These are phyloP conservation scores for Aspergillus bertholletiae DNA, from an alignment of 495 filamentous ascomycete genomes.

Conservation along the genomic window DNA sequence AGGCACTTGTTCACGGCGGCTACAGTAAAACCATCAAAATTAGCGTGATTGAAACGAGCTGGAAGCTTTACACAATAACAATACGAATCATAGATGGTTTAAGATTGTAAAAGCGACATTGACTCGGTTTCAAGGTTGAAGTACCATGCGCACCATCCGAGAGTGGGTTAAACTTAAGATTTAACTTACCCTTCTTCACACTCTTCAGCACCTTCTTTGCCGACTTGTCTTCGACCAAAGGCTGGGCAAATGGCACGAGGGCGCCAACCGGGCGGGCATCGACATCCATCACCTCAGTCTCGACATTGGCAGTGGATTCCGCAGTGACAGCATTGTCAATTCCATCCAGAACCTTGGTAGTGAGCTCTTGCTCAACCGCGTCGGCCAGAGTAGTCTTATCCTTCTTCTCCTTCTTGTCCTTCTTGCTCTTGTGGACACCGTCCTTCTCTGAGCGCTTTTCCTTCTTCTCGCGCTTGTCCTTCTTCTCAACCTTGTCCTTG, in stretches of 20 bases:
- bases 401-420: conserved; percentile 69
- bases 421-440: conserved; percentile 66
- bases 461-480: conserved; percentile 78
- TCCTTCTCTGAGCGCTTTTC: conserved; percentile 74
- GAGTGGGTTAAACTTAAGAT: conserved; percentile 3
- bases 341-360: conserved; percentile 48
- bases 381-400: conserved; percentile 58
- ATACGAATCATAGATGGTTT: neutral
- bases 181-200: conserved; percentile 80
- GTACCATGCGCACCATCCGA: neutral
- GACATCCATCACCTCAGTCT: conserved; percentile 48
- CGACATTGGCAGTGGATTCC: conserved; percentile 27
- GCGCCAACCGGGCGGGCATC: conserved; percentile 58
- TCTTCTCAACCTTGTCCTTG: conserved; percentile 58
- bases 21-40: conserved; percentile 30
- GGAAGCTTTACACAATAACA: neutral
- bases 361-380: conserved; percentile 61
- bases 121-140: neutral
- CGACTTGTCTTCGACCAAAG: conserved; percentile 84
- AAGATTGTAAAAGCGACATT: neutral
- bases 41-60: conserved; percentile 13
- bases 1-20: conserved; percentile 89
- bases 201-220: conserved; percentile 91
- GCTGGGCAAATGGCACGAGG: conserved; percentile 89
- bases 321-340: conserved; percentile 46